Evolutionary conservation across 1,139 yeast species (phyloP).

Genomic region (Yamadazyma membranifaciens): DNA sequence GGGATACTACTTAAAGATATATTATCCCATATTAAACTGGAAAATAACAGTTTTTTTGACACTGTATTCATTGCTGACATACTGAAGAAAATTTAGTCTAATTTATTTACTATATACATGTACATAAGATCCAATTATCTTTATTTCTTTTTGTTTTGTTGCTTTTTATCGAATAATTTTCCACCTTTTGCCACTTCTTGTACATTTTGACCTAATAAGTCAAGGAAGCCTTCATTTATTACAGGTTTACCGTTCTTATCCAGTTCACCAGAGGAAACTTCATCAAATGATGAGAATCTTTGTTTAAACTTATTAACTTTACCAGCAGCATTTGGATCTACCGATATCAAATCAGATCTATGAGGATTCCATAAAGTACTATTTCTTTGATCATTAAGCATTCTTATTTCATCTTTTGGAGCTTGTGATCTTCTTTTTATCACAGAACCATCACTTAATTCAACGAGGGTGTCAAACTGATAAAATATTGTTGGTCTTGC

Average conservation of each 20-base stretch:
- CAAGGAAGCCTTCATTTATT: slow-evolving; percentile 51
- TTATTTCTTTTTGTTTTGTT: slow-evolving; percentile 21
- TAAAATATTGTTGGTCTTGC: slow-evolving; percentile 92
- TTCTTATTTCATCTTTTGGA: slow-evolving; percentile 82
- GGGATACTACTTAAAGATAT: slow-evolving; percentile 30
- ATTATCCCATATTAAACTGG: slow-evolving; percentile 1
- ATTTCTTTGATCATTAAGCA: slow-evolving; percentile 87
- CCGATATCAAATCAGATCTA: slow-evolving; percentile 69
- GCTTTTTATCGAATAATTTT: slow-evolving; percentile 54
- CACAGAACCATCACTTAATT: slow-evolving; percentile 92
- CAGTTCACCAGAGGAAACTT: slow-evolving; percentile 9
- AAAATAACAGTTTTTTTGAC: slow-evolving; percentile 2
- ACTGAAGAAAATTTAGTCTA: neutral
- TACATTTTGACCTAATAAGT: slow-evolving; percentile 61
- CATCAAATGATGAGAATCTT: slow-evolving; percentile 60
- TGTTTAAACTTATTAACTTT: slow-evolving; percentile 81
- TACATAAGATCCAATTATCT: slow-evolving; percentile 10
- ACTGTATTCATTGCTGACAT: slow-evolving; percentile 5
- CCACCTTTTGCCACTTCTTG: slow-evolving; percentile 65
- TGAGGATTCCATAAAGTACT: slow-evolving; percentile 85
- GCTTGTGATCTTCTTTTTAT: slow-evolving; percentile 78
- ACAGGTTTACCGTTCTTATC: slow-evolving; percentile 14
- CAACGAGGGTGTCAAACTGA: slow-evolving; percentile 83
- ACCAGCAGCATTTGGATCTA: slow-evolving; percentile 83
- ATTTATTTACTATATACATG: slow-evolving; percentile 16